Conservation (phyloP, 352 stramenopile species). For the Blastocystis hominis region DNA sequence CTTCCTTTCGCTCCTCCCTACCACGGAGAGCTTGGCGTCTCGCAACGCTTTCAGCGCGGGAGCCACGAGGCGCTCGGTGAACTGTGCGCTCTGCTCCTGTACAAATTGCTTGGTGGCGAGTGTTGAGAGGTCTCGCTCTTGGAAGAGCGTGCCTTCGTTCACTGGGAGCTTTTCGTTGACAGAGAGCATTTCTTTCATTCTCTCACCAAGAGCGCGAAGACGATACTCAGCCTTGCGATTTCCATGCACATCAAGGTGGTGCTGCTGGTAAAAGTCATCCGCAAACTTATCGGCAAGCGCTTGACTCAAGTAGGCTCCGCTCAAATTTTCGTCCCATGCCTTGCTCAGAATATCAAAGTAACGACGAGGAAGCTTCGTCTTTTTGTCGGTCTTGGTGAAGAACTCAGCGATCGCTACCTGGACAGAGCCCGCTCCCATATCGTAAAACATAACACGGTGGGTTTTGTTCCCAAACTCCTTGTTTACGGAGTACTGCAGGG, state of each 20-base stretch:
- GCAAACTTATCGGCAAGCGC: conserved; percentile 82
- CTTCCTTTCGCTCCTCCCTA: background rate
- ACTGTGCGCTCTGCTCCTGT: conserved; percentile 75
- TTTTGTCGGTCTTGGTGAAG: conserved; percentile 58
- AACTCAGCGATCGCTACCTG: conserved; percentile 58
- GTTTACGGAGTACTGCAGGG: conserved; percentile 86
- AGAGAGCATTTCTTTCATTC: conserved; percentile 89
- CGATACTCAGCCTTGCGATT: conserved; percentile 82
- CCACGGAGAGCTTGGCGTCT: conserved; percentile 72
- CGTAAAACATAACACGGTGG: conserved; percentile 87
- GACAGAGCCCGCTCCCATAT: conserved; percentile 79
- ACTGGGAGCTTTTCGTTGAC: conserved; percentile 91
- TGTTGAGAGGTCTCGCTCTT: conserved; percentile 83
- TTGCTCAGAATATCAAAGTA: conserved; percentile 81
- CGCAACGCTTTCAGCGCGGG: conserved; percentile 77
- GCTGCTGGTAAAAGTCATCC: conserved; percentile 81
- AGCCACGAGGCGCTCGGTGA: conserved; percentile 74
- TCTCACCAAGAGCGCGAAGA: conserved; percentile 83
- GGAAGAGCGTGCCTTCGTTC: conserved; percentile 81
- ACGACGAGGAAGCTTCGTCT: conserved; percentile 41
- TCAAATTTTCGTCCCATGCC: conserved; percentile 82
- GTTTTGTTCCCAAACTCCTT: conserved; percentile 75
- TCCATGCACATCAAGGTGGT: conserved; percentile 77
- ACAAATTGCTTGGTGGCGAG: conserved; percentile 79
- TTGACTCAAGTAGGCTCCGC: conserved; percentile 81